A percentile compares a stretch with the other conserved stretches of the same genome.
These are phyloP conservation scores for Daphne laureola DNA, from an alignment of 441 rosid species.

Conservation along the genomic window DNA sequence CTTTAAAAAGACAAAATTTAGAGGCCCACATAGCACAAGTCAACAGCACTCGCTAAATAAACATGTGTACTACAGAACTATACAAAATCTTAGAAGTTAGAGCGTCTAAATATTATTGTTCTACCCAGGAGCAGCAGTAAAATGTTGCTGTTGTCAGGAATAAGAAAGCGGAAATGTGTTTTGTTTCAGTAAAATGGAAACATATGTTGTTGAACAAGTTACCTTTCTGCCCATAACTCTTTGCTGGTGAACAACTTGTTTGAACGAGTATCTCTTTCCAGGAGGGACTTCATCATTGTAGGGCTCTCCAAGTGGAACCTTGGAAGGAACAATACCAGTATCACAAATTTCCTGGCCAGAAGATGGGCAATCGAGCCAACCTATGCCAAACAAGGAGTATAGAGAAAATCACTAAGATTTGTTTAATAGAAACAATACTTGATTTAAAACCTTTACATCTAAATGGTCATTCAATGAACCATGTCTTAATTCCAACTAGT, in stretches of 20 bases:
- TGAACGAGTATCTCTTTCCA: conserved; percentile 93
- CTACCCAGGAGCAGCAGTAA: too few species aligned
- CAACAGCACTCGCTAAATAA: neutral
- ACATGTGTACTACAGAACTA: too few species aligned
- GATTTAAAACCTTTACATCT: conserved; percentile 5
- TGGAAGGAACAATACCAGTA: conserved; percentile 72
- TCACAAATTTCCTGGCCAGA: conserved; percentile 54
- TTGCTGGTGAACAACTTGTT: conserved; percentile 72
- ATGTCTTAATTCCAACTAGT: neutral
- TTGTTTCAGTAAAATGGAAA: too few species aligned
- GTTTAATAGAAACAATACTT: too few species aligned
- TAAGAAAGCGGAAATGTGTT: too few species aligned
- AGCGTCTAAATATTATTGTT: too few species aligned
- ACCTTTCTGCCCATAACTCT: conserved; percentile 80
- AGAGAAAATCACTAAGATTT: conserved; percentile 2
- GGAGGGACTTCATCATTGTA: conserved; percentile 75
- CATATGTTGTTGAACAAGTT: conserved; percentile 10
- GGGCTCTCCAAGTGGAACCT: conserved; percentile 88
- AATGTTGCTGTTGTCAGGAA: too few species aligned
- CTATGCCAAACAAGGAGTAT: conserved; percentile 31
- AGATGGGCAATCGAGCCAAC: conserved; percentile 94
- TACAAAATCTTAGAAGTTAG: too few species aligned
- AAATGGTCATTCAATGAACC: conserved; percentile 1
- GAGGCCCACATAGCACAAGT: neutral
- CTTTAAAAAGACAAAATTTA: conserved; percentile 2